These are phyloP conservation scores for Cymodocea nodosa DNA, from an alignment of 116 monocot species.

Conservation along the genomic window DNA sequence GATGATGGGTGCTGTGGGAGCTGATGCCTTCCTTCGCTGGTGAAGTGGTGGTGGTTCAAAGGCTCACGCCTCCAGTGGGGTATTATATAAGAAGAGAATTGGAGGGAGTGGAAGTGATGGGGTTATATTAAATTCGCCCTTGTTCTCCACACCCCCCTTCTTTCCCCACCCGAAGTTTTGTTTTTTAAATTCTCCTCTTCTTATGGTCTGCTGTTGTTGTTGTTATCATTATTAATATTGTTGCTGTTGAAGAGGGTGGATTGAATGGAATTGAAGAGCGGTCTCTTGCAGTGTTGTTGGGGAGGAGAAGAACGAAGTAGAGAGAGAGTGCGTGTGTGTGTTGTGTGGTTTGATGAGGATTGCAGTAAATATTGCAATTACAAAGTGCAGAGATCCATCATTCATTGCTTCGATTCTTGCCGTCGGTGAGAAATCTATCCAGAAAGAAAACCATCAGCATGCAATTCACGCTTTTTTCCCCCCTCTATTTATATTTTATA, in stretches of 20 bases:
- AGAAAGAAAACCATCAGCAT: neutral
- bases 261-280: conserved; percentile 27
- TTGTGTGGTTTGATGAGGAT: conserved; percentile 1
- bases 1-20: neutral
- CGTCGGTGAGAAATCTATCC: conserved; percentile 6
- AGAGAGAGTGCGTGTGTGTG: neutral
- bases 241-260: conserved; percentile 7
- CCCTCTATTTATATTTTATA: too few relatives aligned
- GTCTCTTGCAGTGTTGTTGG: neutral
- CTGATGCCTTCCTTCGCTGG: neutral
- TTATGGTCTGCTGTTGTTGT: neutral
- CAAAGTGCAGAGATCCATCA: conserved; percentile 4
- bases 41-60: neutral
- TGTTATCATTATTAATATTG: conserved; percentile 7
- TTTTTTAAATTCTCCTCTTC: neutral
- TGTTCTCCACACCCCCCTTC: neutral
- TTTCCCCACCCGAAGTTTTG: neutral
- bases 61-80: neutral
- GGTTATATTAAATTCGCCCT: conserved; percentile 14
- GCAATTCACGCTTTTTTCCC: too few relatives aligned
- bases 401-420: neutral
- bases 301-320: neutral
- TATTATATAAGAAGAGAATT: conserved; percentile 26
- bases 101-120: conserved; percentile 3
- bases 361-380: conserved; percentile 9